phyloP scores from a whole-genome alignment of 129 eudicot species.

The carrot (Daucus carota) region DNA sequence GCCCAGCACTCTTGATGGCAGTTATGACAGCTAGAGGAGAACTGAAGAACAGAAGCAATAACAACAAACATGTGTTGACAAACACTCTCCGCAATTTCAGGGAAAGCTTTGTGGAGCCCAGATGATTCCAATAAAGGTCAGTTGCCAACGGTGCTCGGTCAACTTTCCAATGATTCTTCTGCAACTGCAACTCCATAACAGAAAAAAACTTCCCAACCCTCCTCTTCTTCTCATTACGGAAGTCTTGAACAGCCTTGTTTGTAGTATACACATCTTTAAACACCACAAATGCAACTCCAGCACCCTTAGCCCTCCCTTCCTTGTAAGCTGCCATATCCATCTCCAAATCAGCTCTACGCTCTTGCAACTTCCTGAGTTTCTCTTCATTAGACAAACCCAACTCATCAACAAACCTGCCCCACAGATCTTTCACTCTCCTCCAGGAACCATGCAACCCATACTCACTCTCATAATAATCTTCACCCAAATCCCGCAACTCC shows the following conservation, averaged over 20 bases:
- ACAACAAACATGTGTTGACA: slow-evolving; percentile 67
- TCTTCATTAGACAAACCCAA: slow-evolving; percentile 81
- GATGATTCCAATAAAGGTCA: slow-evolving; percentile 94
- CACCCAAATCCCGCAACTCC: slow-evolving; percentile 41
- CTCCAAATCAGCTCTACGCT: slow-evolving; percentile 89
- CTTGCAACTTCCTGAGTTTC: slow-evolving; percentile 73
- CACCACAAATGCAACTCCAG: slow-evolving; percentile 94
- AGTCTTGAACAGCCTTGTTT: slow-evolving; percentile 85
- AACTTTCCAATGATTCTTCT: slow-evolving; percentile 94
- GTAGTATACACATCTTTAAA: slow-evolving; percentile 92
- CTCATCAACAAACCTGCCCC: slow-evolving; percentile 43
- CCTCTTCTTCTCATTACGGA: slow-evolving; percentile 66
- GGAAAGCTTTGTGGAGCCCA: slow-evolving; percentile 75
- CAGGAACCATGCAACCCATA: slow-evolving; percentile 27
- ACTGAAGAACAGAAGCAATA: slow-evolving; percentile 81
- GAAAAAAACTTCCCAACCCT: slow-evolving; percentile 82
- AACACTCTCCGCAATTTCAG: slow-evolving; percentile 58
- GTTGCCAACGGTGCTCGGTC: slow-evolving; percentile 93
- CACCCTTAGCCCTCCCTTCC: slow-evolving; percentile 88
- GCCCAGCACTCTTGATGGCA: slow-evolving; percentile 69
- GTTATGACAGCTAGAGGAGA: slow-evolving; percentile 89
- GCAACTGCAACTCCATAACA: slow-evolving; percentile 68
- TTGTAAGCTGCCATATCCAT: slow-evolving; percentile 94
- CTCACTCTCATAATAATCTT: slow-evolving; percentile 28
- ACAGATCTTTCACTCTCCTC: slow-evolving; percentile 50